These are phyloP conservation scores for Dryas octopetala DNA, from an alignment of 306 rosid genomes.

Conservation along the genomic window DNA sequence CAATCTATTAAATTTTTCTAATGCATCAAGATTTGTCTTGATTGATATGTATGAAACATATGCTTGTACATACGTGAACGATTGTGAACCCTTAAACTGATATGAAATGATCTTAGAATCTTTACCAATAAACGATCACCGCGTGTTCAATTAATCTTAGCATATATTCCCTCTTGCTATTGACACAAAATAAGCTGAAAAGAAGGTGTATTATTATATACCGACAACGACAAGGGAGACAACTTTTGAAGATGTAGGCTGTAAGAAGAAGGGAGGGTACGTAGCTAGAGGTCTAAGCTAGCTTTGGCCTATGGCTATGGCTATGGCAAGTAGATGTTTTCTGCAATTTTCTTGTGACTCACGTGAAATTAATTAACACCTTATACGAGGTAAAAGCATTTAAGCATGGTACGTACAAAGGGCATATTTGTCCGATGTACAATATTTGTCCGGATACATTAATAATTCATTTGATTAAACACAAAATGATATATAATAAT, in stretches of 20 bases:
- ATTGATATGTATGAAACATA: neutral
- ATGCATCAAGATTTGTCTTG: too few species aligned
- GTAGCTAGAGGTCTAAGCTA: neutral
- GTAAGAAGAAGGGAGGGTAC: neutral
- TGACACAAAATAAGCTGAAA: neutral
- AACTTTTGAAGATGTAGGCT: neutral
- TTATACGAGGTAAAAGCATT: too few species aligned
- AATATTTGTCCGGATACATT: neutral
- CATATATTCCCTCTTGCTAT: neutral
- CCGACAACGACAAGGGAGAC: slow-evolving; percentile 15
- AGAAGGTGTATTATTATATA: neutral
- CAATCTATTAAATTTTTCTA: neutral
- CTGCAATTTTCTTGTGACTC: neutral
- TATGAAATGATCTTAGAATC: too few species aligned
- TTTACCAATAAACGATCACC: neutral
- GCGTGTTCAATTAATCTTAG: too few species aligned
- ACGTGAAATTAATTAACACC: too few species aligned
- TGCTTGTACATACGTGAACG: too few species aligned
- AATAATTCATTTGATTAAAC: neutral
- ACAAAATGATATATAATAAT: neutral
- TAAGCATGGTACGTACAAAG: too few species aligned
- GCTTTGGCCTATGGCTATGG: neutral
- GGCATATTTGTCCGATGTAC: too few species aligned
- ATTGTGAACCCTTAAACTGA: too few species aligned
- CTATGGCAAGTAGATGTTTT: neutral